Evolutionary conservation across 2,329 filamentous ascomycete species (phyloP).

Genomic region (Aspergillus fumigatiaffinis): DNA sequence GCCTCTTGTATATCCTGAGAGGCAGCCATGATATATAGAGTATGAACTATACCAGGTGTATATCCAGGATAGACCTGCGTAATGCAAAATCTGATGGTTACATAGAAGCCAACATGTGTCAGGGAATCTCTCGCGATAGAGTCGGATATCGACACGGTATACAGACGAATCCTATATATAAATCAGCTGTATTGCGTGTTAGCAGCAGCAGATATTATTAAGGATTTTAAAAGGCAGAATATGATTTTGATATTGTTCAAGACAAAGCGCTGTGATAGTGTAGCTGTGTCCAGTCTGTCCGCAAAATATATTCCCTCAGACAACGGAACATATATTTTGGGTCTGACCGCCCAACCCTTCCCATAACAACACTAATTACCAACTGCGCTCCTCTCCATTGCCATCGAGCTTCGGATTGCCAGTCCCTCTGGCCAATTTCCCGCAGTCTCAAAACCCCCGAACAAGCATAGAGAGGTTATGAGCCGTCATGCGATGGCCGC

Average conservation of each 20-base stretch:
- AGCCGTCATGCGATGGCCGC: slow-evolving; percentile 48
- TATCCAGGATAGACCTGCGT: slow-evolving; percentile 4
- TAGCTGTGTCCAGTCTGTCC: not conserved
- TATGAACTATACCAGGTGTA: slow-evolving; percentile 3
- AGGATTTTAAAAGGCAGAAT: not conserved
- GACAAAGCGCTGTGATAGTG: not conserved
- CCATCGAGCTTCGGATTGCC: not conserved
- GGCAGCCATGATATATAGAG: slow-evolving; percentile 13
- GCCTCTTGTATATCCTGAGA: slow-evolving; percentile 11
- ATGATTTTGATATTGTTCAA: not conserved
- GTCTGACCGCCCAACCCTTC: not conserved
- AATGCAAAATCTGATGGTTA: not conserved
- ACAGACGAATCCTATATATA: not conserved
- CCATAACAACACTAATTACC: not conserved
- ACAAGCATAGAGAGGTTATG: slow-evolving; percentile 18
- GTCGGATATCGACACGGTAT: not conserved
- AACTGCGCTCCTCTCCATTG: not conserved
- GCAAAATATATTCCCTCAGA: not conserved
- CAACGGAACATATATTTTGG: not conserved
- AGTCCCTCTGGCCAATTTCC: not conserved
- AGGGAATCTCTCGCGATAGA: not conserved
- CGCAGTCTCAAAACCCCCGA: not conserved
- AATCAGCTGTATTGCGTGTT: not conserved
- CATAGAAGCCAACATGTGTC: not conserved
- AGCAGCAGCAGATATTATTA: not conserved